Evolutionary conservation across 2,329 filamentous ascomycete genomes (phyloP), one percentile per base, ranked within the genome.

Genomic region (Dactylellina drechsleri): DNA sequence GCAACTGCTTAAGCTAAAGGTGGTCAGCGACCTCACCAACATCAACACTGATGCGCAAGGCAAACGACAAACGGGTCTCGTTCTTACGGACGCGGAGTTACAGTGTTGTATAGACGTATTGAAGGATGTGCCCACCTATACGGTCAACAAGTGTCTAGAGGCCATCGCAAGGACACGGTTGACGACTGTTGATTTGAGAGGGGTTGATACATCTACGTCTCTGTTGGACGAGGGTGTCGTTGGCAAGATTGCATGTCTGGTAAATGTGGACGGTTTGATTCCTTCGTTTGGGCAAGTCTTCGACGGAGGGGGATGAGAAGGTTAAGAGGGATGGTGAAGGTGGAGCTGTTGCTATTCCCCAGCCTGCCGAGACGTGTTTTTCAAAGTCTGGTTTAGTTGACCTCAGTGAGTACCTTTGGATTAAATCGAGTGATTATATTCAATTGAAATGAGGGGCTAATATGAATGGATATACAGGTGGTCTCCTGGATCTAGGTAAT

Each of bases 101-200:
- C 36, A 58, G n/a, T 58, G 54, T 31, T 58, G 54, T 28, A 12
- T 45, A 1, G 40, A 41, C 12, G 54, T 40, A 40, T 36, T 58
- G 6, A 43, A 58, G 36, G 54, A 58, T 15, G 40, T 26, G n/a
- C 54, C n/a, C 13, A 58, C 36, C 16, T 58, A 36, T 18, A 40
- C n/a, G 4, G 20, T 58, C 36, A 40, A 47, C 31, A 18, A 45
- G 54, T 58, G 54, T 45, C 36, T 58, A 8, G 40, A 41, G 10
- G 54, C 54, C n/a, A 58, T 58, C n/a, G 54, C 54, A 2, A 58
- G n/a, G 16, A 13, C 36, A 36, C 54, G 43, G 23, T 23, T 36
- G 8, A 58, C 36, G 8, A 6, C 12, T 18, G 36, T 58, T 16
- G 28, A n/a, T 13, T 16, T 45, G 4, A 26, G 23, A 3, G 36